Evolutionary conservation across 2,329 filamentous ascomycete genomes (phyloP), one percentile per base, ranked within the genome.

Genomic region (Chrysosporium queenslandicum): DNA sequence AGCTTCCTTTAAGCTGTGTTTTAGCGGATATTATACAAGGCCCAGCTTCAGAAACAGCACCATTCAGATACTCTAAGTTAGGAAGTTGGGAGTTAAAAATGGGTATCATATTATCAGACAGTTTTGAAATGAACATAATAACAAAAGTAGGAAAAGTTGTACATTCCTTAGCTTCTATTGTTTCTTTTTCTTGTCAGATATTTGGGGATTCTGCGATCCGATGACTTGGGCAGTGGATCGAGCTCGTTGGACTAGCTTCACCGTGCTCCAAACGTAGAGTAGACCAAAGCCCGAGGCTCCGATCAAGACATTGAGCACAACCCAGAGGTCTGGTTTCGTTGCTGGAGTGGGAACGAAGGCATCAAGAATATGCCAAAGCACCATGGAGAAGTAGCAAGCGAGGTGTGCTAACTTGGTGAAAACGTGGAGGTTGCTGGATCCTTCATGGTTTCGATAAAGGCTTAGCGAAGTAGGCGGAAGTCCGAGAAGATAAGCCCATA

Each of bases 401-500:
- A 81, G 67, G 63, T 98, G 92, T 3, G 94, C 61, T 3, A 91
- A 66, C 46, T 85, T 91, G 25, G 74, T 77, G 63, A 81, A 76
- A 29, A 80, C 69, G 21, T 71, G 71, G 14, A 76, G 63, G 59
- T 76, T 75, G 1, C 66, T 62, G 9, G 69, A 65, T 45, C 71
- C 55, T 21, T 59, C 71, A 46, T 78, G 74, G 40, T 59, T 71
- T 45, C 81, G 78, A 61, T 91, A 92, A 1, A 81, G 79, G 12
- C 78, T 77, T 50, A 87, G 72, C 1, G 83, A 85, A 1, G 82
- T 81, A 0, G 90, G 90, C 1, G 91, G 90, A 1, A 97, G 76
- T 1, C 89, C 91, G 8, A 98, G 74, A 1, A 98, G 77, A 64
- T 92, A 97, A 0, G 87, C 84, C 91, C 92, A 98, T 1, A 98